phyloP scores from a whole-genome alignment of 805 yeast species.

The Pichia manshurica region DNA sequence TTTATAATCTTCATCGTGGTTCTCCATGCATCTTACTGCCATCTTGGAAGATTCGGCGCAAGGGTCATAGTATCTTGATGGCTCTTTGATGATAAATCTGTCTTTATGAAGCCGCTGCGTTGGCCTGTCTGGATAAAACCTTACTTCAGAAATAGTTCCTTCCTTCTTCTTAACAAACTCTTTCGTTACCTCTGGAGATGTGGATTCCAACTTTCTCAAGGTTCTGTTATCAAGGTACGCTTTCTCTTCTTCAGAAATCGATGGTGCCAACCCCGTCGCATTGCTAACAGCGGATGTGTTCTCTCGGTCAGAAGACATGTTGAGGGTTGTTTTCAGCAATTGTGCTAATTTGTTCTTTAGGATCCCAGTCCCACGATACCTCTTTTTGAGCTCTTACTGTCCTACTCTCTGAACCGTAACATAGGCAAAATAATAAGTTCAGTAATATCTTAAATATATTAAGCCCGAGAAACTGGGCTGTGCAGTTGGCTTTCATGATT shows the following conservation, averaged over 20 bases:
- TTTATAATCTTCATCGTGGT: slow-evolving; percentile 64
- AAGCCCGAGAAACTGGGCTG: too few relatives aligned
- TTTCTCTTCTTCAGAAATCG: slow-evolving; percentile 15
- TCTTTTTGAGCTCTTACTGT: too few relatives aligned
- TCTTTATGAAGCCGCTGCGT: slow-evolving; percentile 61
- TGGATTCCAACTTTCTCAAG: slow-evolving; percentile 17
- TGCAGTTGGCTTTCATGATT: too few relatives aligned
- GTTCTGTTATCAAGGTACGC: slow-evolving; percentile 25
- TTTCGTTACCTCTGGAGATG: slow-evolving; percentile 34
- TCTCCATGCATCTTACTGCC: slow-evolving; percentile 77
- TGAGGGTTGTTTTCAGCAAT: too few relatives aligned
- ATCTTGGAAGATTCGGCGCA: slow-evolving; percentile 86
- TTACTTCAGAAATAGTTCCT: slow-evolving; percentile 44
- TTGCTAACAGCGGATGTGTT: neutral
- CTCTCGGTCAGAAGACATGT: neutral
- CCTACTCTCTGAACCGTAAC: too few relatives aligned
- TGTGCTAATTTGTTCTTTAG: too few relatives aligned
- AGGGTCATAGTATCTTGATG: slow-evolving; percentile 86
- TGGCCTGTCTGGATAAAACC: slow-evolving; percentile 86
- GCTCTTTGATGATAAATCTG: slow-evolving; percentile 66
- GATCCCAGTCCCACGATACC: too few relatives aligned
- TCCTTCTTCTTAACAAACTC: slow-evolving; percentile 39
- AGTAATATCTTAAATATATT: too few relatives aligned
- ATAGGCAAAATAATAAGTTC: too few relatives aligned
- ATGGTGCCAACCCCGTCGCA: slow-evolving; percentile 7